These are phyloP conservation scores for Obba rivulosa DNA, from an alignment of 768 basidiomycete species.

Conservation along the genomic window DNA sequence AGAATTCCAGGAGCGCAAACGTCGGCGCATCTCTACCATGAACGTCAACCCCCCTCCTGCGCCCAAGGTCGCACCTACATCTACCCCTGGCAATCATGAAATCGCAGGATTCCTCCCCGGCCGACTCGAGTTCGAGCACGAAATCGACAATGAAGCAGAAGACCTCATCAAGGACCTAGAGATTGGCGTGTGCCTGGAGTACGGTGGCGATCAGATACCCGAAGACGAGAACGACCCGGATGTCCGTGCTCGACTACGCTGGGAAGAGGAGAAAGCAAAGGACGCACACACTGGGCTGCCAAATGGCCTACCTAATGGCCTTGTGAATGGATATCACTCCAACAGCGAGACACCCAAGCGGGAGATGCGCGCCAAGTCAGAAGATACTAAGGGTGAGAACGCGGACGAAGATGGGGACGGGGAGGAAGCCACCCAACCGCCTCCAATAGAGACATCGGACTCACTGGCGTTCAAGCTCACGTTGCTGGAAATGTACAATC, in stretches of 20 bases:
- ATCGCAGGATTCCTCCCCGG: constrained; percentile 91
- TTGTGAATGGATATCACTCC: constrained; percentile 21
- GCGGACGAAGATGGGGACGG: constrained; percentile 52
- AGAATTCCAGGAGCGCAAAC: constrained; percentile 86
- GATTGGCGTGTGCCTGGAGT: constrained; percentile 83
- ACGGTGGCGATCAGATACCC: constrained; percentile 75
- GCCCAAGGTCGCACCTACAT: constrained; percentile 76
- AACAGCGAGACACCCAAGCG: constrained; percentile 32
- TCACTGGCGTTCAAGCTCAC: constrained; percentile 87
- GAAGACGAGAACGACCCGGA: constrained; percentile 78
- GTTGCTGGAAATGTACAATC: constrained; percentile 85
- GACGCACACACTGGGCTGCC: constrained; percentile 21
- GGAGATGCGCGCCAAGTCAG: constrained; percentile 30
- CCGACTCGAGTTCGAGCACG: constrained; percentile 97
- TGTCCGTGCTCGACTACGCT: constrained; percentile 46
- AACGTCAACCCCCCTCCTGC: constrained; percentile 48
- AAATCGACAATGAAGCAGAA: constrained; percentile 95
- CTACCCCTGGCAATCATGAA: constrained; percentile 89
- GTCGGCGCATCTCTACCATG: constrained; percentile 81
- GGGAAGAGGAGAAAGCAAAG: constrained; percentile 34
- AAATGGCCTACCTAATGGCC: constrained; percentile 28
- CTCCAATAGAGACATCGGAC: constrained; percentile 76
- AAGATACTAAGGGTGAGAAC: constrained; percentile 30
- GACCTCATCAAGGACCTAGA: constrained; percentile 93
- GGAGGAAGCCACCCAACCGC: constrained; percentile 66